A percentile compares a stretch with the other conserved stretches of the same genome.
phyloP scores from a whole-genome alignment of 352 stramenopile genomes.

The Phytopythium sindhum region DNA sequence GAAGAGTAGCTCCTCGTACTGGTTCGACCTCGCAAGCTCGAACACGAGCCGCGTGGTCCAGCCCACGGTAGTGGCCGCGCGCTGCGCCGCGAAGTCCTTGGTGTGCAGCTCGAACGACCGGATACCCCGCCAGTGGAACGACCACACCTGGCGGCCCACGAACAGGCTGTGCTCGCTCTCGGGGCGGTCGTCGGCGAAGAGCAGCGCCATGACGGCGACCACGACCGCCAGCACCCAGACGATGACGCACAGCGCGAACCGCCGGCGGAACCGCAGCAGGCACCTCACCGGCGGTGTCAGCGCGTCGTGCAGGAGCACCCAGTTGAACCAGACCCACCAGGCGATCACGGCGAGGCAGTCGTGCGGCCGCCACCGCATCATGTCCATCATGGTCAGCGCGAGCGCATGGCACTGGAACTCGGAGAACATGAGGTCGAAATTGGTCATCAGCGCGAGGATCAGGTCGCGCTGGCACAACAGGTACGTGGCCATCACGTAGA shows the following conservation, averaged over 20 bases:
- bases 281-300: constrained; percentile 24
- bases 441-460: constrained; percentile 11
- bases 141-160: constrained; percentile 15
- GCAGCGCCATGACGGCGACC: constrained; percentile 7
- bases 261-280: constrained; percentile 10
- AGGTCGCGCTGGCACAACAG: constrained; percentile 15
- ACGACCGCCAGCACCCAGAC: constrained; percentile 12
- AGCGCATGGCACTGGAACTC: constrained; percentile 16
- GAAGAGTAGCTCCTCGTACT: constrained; percentile 15
- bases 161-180: constrained; percentile 2
- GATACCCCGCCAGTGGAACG: constrained; percentile 6
- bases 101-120: constrained; percentile 14
- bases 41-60: constrained; percentile 20
- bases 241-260: constrained; percentile 13
- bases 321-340: constrained; percentile 57
- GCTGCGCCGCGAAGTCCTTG: constrained; percentile 17
- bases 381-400: constrained; percentile 23
- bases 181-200: constrained; percentile 1
- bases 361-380: constrained; percentile 28
- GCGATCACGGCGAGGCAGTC: constrained; percentile 27
- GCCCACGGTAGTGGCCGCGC: constrained; percentile 16
- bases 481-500: constrained; percentile 4
- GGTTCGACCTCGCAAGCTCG: constrained; percentile 12
- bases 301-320: constrained; percentile 36
- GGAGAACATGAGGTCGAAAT: constrained; percentile 25